Conservation (phyloP, 2,329 filamentous ascomycete genomes). For the Colletotrichum orchidophilum region DNA sequence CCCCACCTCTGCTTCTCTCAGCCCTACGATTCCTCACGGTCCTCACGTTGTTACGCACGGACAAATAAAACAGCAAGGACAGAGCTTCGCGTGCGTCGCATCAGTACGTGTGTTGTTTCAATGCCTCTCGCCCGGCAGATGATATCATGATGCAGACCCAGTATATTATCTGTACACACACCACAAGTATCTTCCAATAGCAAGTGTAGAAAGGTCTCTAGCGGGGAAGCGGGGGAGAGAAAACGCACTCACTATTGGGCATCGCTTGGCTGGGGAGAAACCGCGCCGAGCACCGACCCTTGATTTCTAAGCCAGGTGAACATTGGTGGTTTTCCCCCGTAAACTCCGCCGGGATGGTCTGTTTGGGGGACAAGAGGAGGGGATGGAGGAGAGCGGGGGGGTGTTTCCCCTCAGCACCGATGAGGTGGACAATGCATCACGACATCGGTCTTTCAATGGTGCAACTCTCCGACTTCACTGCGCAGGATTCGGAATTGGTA, state of each 20-base stretch:
- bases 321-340: neutral
- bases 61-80: neutral
- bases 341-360: neutral
- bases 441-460: constrained; percentile 12
- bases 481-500: neutral
- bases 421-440: constrained; percentile 10
- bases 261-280: too few species aligned
- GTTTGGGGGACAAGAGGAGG: neutral
- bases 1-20: neutral
- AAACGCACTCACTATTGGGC: neutral
- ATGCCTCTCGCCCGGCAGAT: neutral
- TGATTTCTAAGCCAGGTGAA: neutral
- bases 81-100: neutral
- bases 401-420: neutral
- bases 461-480: neutral
- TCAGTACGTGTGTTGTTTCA: neutral
- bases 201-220: neutral
- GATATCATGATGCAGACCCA: neutral
- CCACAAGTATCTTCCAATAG: too few species aligned
- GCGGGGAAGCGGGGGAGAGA: neutral
- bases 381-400: neutral
- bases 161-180: too few species aligned
- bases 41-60: neutral
- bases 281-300: neutral
- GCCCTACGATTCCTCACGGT: neutral